Evolutionary conservation across 768 basidiomycete genomes (phyloP).

Genomic region (Boletus subcaerulescens): DNA sequence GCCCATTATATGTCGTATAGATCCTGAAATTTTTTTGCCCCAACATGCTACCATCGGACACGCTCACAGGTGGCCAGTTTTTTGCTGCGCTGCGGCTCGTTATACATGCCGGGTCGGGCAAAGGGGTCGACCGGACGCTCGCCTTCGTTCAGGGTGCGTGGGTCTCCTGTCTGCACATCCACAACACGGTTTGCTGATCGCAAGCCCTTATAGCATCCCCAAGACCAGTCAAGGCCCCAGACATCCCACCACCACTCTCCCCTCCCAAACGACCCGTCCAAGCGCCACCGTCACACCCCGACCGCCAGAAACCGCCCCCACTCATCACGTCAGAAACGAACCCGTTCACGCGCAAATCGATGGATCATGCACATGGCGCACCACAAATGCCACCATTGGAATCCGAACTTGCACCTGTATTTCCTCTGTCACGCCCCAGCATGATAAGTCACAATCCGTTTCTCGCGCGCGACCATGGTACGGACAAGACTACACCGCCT

Average conservation of each 20-base stretch:
- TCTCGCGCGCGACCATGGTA: constrained; percentile 21
- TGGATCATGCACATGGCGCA: constrained; percentile 7
- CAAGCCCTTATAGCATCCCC: constrained; percentile 18
- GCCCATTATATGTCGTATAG: constrained; percentile 38
- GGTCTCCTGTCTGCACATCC: background rate
- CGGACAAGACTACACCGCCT: constrained; percentile 6
- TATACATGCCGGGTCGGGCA: constrained; percentile 58
- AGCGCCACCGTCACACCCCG: constrained; percentile 29
- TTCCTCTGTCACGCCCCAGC: constrained; percentile 12
- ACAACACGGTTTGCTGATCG: constrained; percentile 4
- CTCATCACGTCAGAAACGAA: constrained; percentile 28
- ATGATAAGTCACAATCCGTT: constrained; percentile 33
- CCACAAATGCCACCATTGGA: background rate
- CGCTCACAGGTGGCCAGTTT: constrained; percentile 66
- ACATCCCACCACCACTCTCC: constrained; percentile 13
- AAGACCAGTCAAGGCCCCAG: background rate
- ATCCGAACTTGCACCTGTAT: background rate
- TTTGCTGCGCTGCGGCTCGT: constrained; percentile 72
- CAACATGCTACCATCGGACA: constrained; percentile 47
- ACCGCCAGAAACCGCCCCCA: constrained; percentile 24
- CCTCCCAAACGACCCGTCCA: constrained; percentile 22
- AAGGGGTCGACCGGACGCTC: constrained; percentile 58
- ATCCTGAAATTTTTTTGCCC: constrained; percentile 66
- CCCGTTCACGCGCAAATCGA: constrained; percentile 25
- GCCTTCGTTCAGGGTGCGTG: constrained; percentile 73